These are phyloP conservation scores for Cercophora scortea DNA, from an alignment of 495 filamentous ascomycete species.

Conservation along the genomic window DNA sequence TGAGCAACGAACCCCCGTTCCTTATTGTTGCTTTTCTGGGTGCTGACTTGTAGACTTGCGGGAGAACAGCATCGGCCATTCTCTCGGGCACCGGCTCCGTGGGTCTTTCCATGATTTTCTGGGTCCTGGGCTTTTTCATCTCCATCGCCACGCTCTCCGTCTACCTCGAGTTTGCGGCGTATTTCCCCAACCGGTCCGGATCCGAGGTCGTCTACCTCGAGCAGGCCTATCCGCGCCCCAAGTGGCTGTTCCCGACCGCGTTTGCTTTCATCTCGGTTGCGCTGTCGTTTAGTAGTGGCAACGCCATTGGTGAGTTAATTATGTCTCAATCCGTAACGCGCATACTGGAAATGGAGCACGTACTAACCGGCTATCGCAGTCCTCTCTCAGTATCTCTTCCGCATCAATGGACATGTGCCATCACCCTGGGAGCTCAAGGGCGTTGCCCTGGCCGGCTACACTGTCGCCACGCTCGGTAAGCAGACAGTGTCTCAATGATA, in stretches of 20 bases:
- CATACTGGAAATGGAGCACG: too few species aligned
- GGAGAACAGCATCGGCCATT: constrained; percentile 25
- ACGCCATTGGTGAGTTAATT: constrained; percentile 47
- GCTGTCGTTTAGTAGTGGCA: constrained; percentile 45
- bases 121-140: constrained; percentile 25
- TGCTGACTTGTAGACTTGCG: neutral
- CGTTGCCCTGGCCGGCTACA: constrained; percentile 53
- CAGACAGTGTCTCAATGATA: neutral
- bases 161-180: constrained; percentile 40
- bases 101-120: constrained; percentile 28
- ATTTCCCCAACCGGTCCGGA: constrained; percentile 39
- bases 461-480: constrained; percentile 42
- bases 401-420: constrained; percentile 35
- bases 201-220: constrained; percentile 57
- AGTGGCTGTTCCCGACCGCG: constrained; percentile 52
- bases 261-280: constrained; percentile 51
- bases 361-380: constrained; percentile 2
- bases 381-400: constrained; percentile 49
- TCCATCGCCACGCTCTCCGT: constrained; percentile 15
- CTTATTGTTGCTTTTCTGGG: neutral
- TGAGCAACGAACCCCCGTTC: constrained; percentile 19
- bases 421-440: constrained; percentile 55
- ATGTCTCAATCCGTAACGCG: neutral
- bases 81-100: constrained; percentile 36
- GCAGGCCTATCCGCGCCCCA: constrained; percentile 51